phyloP scores from a whole-genome alignment of 306 rosid genomes.

The Pyrus betulifolia region DNA sequence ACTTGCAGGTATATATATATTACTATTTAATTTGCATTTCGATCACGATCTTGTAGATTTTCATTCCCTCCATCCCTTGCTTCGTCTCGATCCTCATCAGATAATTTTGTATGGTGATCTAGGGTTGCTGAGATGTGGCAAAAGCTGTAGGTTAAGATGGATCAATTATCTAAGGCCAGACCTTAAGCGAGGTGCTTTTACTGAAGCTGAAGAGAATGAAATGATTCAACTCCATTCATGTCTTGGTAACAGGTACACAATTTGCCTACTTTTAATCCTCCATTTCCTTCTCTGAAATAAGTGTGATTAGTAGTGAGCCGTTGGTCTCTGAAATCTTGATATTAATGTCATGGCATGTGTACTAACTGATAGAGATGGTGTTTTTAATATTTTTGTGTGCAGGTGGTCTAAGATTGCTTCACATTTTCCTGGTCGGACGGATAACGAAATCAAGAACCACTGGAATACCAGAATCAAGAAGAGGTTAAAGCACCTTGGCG shows the following conservation, averaged over 20 bases:
- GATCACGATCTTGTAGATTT: neutral
- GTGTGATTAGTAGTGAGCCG: too few species aligned
- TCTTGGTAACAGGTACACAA: constrained; percentile 76
- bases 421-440: constrained; percentile 90
- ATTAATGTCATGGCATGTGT: neutral
- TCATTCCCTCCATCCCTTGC: neutral
- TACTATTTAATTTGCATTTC: neutral
- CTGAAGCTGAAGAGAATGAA: constrained; percentile 82
- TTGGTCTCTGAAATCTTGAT: too few species aligned
- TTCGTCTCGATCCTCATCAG: neutral
- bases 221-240: constrained; percentile 77
- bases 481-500: constrained; percentile 62
- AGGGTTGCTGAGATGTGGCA: constrained; percentile 94
- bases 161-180: constrained; percentile 91
- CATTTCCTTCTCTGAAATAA: neutral
- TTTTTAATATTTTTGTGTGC: neutral
- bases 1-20: constrained; percentile 58
- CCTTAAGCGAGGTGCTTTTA: constrained; percentile 89
- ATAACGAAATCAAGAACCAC: constrained; percentile 93
- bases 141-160: constrained; percentile 97
- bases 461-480: constrained; percentile 95
- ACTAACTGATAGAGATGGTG: neutral
- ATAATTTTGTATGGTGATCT: constrained; percentile 2
- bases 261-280: neutral
- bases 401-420: constrained; percentile 99